Conservation (phyloP, 148 eudicot genomes). For the Rhododendron simsii region DNA sequence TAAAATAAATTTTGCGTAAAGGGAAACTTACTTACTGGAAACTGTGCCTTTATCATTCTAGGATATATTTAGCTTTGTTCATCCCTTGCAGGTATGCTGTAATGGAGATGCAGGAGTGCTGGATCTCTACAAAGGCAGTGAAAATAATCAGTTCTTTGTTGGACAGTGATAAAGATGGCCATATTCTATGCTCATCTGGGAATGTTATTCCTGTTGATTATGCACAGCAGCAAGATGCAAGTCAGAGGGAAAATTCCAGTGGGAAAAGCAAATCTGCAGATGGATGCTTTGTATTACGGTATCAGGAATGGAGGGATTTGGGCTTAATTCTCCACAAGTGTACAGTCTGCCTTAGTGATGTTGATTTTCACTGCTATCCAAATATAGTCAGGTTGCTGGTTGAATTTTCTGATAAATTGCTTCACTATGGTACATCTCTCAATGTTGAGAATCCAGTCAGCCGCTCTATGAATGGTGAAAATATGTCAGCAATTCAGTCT, state of each 20-base stretch:
- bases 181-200: conserved; percentile 44
- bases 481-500: conserved; percentile 19
- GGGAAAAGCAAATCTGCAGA: conserved; percentile 18
- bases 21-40: not conserved
- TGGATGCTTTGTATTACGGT: conserved; percentile 51
- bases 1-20: not conserved
- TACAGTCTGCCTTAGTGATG: conserved; percentile 35
- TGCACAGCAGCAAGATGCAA: conserved; percentile 16
- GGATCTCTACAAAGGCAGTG: conserved; percentile 38
- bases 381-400: conserved; percentile 42
- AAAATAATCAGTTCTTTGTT: conserved; percentile 30
- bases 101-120: conserved; percentile 33
- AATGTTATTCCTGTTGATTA: conserved; percentile 8
- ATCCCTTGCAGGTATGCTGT: conserved; percentile 43
- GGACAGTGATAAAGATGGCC: conserved; percentile 27
- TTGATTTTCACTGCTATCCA: conserved; percentile 82
- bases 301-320: conserved; percentile 26
- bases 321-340: conserved; percentile 23
- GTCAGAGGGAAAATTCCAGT: conserved; percentile 11
- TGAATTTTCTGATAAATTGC: conserved; percentile 48
- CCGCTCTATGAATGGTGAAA: conserved; percentile 19
- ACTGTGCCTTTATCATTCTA: not conserved
- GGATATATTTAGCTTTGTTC: not conserved
- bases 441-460: conserved; percentile 24
- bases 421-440: conserved; percentile 18